Evolutionary conservation across 2,329 filamentous ascomycete genomes (phyloP).

Genomic region (Teratosphaeria pseudoeucalypti): DNA sequence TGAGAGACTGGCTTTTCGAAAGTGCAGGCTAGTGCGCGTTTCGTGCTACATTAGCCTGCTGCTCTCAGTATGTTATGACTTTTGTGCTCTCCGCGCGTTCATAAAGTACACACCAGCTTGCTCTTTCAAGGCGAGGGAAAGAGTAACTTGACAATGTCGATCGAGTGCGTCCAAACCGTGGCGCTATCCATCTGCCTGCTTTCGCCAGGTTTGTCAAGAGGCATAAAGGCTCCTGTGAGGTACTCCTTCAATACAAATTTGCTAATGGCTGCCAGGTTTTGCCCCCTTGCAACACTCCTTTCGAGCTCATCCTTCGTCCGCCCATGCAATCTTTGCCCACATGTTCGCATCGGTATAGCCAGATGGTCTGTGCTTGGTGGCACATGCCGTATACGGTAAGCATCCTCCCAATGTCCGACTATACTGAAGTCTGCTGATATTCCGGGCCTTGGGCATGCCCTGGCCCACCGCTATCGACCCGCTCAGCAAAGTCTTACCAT

Average conservation of each 20-base stretch:
- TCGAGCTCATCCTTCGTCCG: not conserved
- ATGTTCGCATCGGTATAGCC: not conserved
- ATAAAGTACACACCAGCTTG: not conserved
- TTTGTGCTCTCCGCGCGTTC: not conserved
- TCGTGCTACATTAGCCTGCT: not conserved
- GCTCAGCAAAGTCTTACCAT: no score
- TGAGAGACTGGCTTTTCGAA: not conserved
- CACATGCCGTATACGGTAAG: not conserved
- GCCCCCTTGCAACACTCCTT: not conserved
- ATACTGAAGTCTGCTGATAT: no score
- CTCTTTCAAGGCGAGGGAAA: not conserved
- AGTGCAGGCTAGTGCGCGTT: not conserved
- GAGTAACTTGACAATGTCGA: not conserved
- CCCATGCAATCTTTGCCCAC: not conserved
- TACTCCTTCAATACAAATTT: not conserved
- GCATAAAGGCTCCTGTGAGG: no score
- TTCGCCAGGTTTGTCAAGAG: no score
- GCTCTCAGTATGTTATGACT: not conserved
- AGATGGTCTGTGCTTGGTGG: not conserved
- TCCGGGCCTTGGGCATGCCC: no score
- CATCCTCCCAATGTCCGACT: not conserved
- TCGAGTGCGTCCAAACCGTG: no score
- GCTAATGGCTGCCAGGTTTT: not conserved
- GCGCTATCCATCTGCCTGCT: no score
- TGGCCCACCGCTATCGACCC: no score